Conservation (phyloP, 2,329 filamentous ascomycete genomes). For the Ceratocystis alfenasii region DNA sequence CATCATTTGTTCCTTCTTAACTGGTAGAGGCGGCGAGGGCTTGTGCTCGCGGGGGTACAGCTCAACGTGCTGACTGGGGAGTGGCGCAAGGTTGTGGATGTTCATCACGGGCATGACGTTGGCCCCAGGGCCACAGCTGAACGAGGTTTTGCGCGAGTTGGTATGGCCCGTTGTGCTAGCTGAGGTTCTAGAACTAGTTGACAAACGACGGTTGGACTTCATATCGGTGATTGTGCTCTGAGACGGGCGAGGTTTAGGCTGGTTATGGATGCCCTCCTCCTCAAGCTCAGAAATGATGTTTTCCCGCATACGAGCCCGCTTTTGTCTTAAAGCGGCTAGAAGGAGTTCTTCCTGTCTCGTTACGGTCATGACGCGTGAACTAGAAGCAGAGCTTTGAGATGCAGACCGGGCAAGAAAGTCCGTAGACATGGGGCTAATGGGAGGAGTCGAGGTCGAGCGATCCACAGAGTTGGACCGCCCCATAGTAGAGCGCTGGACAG, state of each 20-base stretch:
- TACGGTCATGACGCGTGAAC: slow-evolving; percentile 43
- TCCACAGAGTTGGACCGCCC: slow-evolving; percentile 28
- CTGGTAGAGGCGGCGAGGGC: slow-evolving; percentile 13
- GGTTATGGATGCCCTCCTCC: slow-evolving; percentile 24
- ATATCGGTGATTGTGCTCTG: slow-evolving; percentile 1
- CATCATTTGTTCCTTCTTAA: slow-evolving; percentile 20
- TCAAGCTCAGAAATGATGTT: slow-evolving; percentile 35
- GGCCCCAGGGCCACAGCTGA: slow-evolving; percentile 7
- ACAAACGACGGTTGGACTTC: slow-evolving; percentile 11
- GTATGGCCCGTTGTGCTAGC: slow-evolving; percentile 16
- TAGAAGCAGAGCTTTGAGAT: slow-evolving; percentile 31
- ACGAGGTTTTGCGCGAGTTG: slow-evolving; percentile 17
- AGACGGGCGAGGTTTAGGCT: slow-evolving; percentile 7
- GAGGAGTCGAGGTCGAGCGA: slow-evolving; percentile 39
- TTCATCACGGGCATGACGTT: not conserved
- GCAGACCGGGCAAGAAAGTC: slow-evolving; percentile 37
- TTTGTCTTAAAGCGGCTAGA: slow-evolving; percentile 44
- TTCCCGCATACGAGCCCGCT: slow-evolving; percentile 45
- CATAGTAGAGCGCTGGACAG: slow-evolving; percentile 17
- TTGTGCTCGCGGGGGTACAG: slow-evolving; percentile 23
- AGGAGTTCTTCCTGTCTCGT: slow-evolving; percentile 48
- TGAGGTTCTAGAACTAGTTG: slow-evolving; percentile 13
- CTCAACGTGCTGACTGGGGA: not conserved
- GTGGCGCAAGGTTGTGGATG: not conserved
- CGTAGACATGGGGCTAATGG: slow-evolving; percentile 41